These are phyloP conservation scores for Pyricularia pennisetigena DNA, from an alignment of 2,329 filamentous ascomycete species.

Conservation along the genomic window DNA sequence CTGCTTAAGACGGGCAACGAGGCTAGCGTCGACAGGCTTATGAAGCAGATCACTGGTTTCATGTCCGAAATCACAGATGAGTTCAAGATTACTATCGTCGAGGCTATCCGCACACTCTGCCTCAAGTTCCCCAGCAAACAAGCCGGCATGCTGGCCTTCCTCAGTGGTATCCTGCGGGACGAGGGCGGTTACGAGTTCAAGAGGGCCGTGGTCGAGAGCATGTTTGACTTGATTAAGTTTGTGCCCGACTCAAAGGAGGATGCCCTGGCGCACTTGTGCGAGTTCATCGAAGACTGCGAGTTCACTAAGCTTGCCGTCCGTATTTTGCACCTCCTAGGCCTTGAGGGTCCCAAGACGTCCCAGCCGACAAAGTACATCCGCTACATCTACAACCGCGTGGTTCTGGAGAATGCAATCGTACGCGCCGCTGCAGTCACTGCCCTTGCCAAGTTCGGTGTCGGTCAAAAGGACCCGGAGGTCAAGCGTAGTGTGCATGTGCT, in stretches of 20 bases:
- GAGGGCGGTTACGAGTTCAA: conserved; percentile 99
- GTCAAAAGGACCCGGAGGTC: conserved; percentile 91
- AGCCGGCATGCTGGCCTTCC: conserved; percentile 92
- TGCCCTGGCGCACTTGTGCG: conserved; percentile 88
- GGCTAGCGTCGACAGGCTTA: conserved; percentile 88
- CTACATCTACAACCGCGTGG: conserved; percentile 98
- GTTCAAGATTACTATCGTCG: conserved; percentile 99
- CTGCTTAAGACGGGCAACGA: conserved; percentile 98
- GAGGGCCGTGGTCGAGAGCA: conserved; percentile 93
- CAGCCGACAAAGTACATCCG: conserved; percentile 98
- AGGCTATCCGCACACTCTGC: conserved; percentile 92
- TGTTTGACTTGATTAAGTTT: conserved; percentile 99
- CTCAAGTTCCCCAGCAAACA: conserved; percentile 98
- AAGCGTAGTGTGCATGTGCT: conserved; percentile 93
- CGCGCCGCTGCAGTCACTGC: conserved; percentile 92
- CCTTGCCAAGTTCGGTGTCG: conserved; percentile 92
- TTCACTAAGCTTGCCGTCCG: conserved; percentile 96
- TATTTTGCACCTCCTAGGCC: conserved; percentile 85
- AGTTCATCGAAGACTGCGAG: conserved; percentile 99
- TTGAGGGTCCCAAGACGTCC: conserved; percentile 89
- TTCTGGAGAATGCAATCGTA: conserved; percentile 93
- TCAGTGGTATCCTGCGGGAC: conserved; percentile 91
- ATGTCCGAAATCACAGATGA: conserved; percentile 99
- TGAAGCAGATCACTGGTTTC: conserved; percentile 97
- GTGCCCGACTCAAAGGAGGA: conserved; percentile 78